phyloP scores from a whole-genome alignment of 768 basidiomycete genomes.

The Calocera cornea region DNA sequence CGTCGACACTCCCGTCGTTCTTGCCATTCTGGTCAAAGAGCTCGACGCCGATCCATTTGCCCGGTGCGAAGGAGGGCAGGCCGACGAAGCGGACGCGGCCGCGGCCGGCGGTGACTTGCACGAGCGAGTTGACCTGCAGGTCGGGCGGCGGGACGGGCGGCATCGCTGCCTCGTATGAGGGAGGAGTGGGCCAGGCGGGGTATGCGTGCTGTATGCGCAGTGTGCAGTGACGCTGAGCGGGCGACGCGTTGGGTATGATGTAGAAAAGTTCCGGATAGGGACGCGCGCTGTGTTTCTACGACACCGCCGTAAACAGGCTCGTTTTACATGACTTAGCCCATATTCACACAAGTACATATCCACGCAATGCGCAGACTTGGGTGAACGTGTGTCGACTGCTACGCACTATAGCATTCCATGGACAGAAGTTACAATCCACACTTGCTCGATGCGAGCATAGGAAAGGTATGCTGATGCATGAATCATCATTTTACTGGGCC shows the following conservation, averaged over 20 bases:
- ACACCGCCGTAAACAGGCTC: too few relatives aligned
- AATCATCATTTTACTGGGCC: not conserved
- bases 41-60: slow-evolving; percentile 93
- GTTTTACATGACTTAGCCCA: too few relatives aligned
- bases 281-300: not conserved
- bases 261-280: not conserved
- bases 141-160: slow-evolving; percentile 8
- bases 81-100: slow-evolving; percentile 83
- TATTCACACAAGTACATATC: too few relatives aligned
- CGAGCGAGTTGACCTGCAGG: slow-evolving; percentile 51
- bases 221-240: not conserved
- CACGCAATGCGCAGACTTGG: too few relatives aligned
- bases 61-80: slow-evolving; percentile 64
- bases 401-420: too few relatives aligned
- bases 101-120: slow-evolving; percentile 63
- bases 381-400: too few relatives aligned
- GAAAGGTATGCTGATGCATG: not conserved
- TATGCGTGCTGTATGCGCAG: not conserved
- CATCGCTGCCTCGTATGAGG: not conserved
- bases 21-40: slow-evolving; percentile 74
- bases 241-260: slow-evolving; percentile 3
- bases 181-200: not conserved
- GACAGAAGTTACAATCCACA: too few relatives aligned
- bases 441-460: too few relatives aligned
- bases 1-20: slow-evolving; percentile 86